Evolutionary conservation across 257 asterid species (phyloP).

Genomic region (Solanum etuberosum): DNA sequence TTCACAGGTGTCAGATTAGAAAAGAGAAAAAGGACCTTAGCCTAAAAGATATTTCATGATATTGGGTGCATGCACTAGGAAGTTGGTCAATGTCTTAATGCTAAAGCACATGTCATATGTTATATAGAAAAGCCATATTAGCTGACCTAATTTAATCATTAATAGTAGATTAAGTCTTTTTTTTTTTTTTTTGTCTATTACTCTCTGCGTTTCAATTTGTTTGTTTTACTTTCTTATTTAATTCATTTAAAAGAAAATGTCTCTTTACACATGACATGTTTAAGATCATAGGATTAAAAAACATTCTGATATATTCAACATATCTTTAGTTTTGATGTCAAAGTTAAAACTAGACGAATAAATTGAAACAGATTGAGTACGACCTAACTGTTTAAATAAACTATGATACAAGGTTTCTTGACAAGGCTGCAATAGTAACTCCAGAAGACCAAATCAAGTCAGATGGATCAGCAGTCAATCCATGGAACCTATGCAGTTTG

Average conservation of each 20-base stretch:
- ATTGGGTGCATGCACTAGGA: not conserved
- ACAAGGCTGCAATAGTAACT: constrained; percentile 61
- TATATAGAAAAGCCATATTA: not conserved
- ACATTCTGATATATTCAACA: not conserved
- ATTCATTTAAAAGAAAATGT: no score
- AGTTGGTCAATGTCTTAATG: not conserved
- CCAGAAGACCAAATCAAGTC: constrained; percentile 26
- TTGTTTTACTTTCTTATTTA: not conserved
- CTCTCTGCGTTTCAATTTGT: no score
- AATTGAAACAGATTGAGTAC: no score
- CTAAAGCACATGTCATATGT: not conserved
- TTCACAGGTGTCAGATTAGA: not conserved
- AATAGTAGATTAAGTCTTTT: not conserved
- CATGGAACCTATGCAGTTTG: constrained; percentile 52
- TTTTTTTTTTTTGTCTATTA: not conserved
- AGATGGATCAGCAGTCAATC: constrained; percentile 46
- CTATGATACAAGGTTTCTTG: constrained; percentile 27
- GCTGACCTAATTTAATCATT: not conserved
- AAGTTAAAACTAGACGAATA: not conserved
- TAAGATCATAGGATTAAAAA: no score
- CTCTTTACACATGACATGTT: not conserved
- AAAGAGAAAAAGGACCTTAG: not conserved
- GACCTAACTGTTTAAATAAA: not conserved
- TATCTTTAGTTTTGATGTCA: no score
- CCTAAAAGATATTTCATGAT: not conserved